A percentile compares a stretch with the other conserved stretches of the same genome.
Conservation (phyloP, 495 filamentous ascomycete genomes). For the Aspergillus diversus region DNA sequence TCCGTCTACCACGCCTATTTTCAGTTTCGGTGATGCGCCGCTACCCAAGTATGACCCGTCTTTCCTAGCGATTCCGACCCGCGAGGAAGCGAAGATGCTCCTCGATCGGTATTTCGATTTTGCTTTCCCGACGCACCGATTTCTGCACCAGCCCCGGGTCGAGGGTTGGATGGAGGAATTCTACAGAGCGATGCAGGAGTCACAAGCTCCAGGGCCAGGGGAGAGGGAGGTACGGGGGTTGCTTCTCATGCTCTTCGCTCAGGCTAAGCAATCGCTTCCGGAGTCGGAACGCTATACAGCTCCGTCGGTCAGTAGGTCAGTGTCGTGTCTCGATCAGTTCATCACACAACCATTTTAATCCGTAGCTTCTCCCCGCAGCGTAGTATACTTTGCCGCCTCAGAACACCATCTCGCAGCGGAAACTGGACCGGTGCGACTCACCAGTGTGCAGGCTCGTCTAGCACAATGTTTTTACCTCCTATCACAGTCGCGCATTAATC, state of each 20-base stretch:
- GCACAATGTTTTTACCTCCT: constrained; percentile 42
- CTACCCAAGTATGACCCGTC: constrained; percentile 29
- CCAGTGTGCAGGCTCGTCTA: constrained; percentile 38
- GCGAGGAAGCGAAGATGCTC: constrained; percentile 27
- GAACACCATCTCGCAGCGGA: constrained; percentile 32
- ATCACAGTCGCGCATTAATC: constrained; percentile 39
- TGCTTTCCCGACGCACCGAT: constrained; percentile 40
- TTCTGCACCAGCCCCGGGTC: constrained; percentile 30
- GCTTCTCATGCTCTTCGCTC: constrained; percentile 30
- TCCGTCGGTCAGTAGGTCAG: constrained; percentile 23
- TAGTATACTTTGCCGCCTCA: constrained; percentile 29
- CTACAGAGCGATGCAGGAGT: constrained; percentile 20
- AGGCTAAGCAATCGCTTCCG: constrained; percentile 26
- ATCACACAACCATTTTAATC: not conserved
- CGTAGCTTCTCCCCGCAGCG: constrained; percentile 12
- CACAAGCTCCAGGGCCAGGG: constrained; percentile 9
- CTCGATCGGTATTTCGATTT: constrained; percentile 40
- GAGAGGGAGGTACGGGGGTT: constrained; percentile 24
- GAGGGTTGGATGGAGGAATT: constrained; percentile 28
- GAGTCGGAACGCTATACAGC: constrained; percentile 6
- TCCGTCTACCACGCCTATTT: constrained; percentile 28
- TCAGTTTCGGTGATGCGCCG: constrained; percentile 38
- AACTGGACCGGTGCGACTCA: constrained; percentile 35
- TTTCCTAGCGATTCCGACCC: constrained; percentile 29
- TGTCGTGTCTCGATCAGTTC: not conserved